phyloP scores from a whole-genome alignment of 345 rosid genomes.

The Corchorus olitorius region DNA sequence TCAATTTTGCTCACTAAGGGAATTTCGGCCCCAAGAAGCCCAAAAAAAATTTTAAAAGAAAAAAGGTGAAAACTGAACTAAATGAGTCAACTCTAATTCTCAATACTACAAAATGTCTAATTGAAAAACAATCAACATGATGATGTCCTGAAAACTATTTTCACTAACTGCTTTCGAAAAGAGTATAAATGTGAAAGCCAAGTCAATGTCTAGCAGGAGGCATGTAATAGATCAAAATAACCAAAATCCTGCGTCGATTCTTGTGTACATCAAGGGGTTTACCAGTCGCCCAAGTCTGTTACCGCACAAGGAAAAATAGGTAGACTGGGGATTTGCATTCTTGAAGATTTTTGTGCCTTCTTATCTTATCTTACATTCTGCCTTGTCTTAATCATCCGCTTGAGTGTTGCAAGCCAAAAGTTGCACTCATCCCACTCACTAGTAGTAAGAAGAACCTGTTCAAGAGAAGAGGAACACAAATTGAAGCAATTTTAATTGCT shows the following conservation, averaged over 20 bases:
- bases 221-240: conserved; percentile 9
- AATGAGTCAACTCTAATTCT: conserved; percentile 29
- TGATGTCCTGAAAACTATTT: conserved; percentile 32
- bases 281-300: conserved; percentile 14
- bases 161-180: conserved; percentile 25
- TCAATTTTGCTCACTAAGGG: not conserved
- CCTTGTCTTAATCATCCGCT: conserved; percentile 91
- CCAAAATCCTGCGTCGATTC: conserved; percentile 26
- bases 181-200: conserved; percentile 12
- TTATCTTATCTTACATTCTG: conserved; percentile 67
- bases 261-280: conserved; percentile 29
- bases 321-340: not conserved
- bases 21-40: not conserved
- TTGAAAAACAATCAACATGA: conserved; percentile 17
- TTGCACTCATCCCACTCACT: conserved; percentile 99
- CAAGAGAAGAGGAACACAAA: not conserved
- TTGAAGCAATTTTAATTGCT: not conserved
- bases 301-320: conserved; percentile 14
- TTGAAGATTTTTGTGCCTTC: conserved; percentile 12
- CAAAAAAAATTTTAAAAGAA: not conserved
- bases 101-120: conserved; percentile 31
- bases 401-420: conserved; percentile 89
- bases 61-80: conserved; percentile 7
- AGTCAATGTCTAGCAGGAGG: not conserved
- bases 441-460: conserved; percentile 86